These are phyloP conservation scores for Ophiostoma himal-ulmi DNA, from an alignment of 2,329 filamentous ascomycete species.

Conservation along the genomic window DNA sequence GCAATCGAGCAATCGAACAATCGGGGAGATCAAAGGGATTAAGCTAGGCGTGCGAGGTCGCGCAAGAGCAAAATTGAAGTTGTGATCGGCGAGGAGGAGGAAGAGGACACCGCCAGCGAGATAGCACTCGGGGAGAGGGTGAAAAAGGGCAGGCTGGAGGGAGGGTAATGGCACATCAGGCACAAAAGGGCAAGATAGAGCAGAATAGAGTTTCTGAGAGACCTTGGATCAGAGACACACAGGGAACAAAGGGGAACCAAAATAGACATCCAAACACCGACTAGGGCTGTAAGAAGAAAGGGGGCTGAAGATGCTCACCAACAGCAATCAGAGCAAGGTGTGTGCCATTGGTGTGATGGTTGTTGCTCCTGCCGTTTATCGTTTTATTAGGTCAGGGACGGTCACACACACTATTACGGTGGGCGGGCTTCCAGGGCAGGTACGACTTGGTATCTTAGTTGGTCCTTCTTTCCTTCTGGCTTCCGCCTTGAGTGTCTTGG, in stretches of 20 bases:
- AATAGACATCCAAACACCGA: background rate
- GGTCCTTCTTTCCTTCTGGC: slow-evolving; percentile 6
- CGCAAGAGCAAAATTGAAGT: background rate
- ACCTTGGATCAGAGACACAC: background rate
- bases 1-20: background rate
- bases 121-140: background rate
- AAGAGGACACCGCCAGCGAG: slow-evolving; percentile 8
- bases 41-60: background rate
- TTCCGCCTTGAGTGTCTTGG: slow-evolving; percentile 1
- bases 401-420: background rate
- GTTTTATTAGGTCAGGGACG: slow-evolving; percentile 7
- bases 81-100: slow-evolving; percentile 2
- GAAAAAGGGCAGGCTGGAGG: background rate
- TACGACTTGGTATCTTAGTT: background rate
- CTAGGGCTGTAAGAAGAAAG: background rate
- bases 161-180: background rate
- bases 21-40: background rate
- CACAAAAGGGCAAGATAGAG: background rate
- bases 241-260: slow-evolving; percentile 4
- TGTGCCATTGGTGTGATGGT: slow-evolving; percentile 4
- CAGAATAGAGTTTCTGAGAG: background rate
- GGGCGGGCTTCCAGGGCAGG: background rate
- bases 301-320: slow-evolving; percentile 8
- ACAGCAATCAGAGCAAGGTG: background rate
- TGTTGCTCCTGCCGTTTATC: background rate